Evolutionary conservation across 2,329 filamentous ascomycete genomes (phyloP).

Genomic region (Aureobasidium sp.): DNA sequence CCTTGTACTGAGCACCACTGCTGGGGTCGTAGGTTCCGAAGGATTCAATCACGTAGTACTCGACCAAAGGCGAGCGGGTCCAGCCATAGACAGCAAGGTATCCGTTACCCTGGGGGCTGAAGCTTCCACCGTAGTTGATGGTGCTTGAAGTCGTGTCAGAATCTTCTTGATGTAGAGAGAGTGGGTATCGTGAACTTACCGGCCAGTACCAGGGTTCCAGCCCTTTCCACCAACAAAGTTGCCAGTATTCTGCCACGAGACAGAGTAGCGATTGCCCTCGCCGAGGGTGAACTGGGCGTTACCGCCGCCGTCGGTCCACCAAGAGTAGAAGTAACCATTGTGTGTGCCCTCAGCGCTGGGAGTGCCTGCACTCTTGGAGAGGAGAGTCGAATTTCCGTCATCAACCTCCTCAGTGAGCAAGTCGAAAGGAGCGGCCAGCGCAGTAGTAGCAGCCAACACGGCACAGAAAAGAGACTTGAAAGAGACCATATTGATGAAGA

Average conservation of each 20-base stretch:
- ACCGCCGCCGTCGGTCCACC: constrained; percentile 27
- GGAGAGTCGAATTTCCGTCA: constrained; percentile 13
- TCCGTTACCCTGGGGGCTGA: constrained; percentile 39
- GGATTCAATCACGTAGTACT: constrained; percentile 51
- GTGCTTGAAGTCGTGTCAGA: constrained; percentile 26
- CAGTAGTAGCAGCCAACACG: constrained; percentile 25
- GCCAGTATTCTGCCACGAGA: constrained; percentile 18
- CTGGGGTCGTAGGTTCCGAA: constrained; percentile 41
- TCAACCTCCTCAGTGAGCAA: constrained; percentile 25
- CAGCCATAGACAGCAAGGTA: constrained; percentile 52
- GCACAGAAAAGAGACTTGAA: constrained; percentile 32
- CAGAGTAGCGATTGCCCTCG: constrained; percentile 12
- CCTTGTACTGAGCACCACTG: constrained; percentile 34
- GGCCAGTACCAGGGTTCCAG: constrained; percentile 44
- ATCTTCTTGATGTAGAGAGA: no score
- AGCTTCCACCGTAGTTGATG: constrained; percentile 42
- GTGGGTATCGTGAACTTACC: constrained; percentile 28
- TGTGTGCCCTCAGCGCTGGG: constrained; percentile 24
- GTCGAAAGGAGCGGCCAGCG: constrained; percentile 29
- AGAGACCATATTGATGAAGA: constrained; percentile 29
- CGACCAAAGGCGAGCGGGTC: constrained; percentile 41
- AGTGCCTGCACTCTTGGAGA: constrained; percentile 31
- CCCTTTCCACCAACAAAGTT: constrained; percentile 49
- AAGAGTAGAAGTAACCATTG: constrained; percentile 14
- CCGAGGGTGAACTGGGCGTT: constrained; percentile 8